Percentiles rank a stretch among this genome's conserved stretches.
phyloP scores from a whole-genome alignment of 192 early-diverging fungal genomes.

The Backusella westeae region DNA sequence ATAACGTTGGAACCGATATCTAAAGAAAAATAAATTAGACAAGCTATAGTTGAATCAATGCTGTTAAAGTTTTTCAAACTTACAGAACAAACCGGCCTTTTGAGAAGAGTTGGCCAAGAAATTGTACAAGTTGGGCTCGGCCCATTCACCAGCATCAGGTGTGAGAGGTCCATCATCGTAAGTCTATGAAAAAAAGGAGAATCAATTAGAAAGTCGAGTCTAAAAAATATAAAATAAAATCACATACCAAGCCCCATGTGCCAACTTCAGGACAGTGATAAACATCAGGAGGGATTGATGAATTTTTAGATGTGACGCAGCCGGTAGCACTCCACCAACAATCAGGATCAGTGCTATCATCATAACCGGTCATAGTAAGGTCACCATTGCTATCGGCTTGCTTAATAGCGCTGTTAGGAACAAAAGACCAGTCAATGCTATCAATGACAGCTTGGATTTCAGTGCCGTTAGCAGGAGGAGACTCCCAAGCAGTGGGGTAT shows the following conservation, averaged over 20 bases:
- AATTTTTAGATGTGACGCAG: slow-evolving; percentile 29
- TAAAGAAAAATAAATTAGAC: slow-evolving; percentile 15
- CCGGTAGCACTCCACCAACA: slow-evolving; percentile 36
- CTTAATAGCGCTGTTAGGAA: slow-evolving; percentile 27
- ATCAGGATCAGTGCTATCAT: slow-evolving; percentile 27
- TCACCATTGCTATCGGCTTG: slow-evolving; percentile 30
- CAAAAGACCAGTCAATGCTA: slow-evolving; percentile 36
- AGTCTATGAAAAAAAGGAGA: not conserved
- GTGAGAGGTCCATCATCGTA: slow-evolving; percentile 40
- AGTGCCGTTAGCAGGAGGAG: slow-evolving; percentile 37
- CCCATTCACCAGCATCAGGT: slow-evolving; percentile 22
- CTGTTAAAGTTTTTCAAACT: slow-evolving; percentile 17
- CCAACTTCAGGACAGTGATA: slow-evolving; percentile 30
- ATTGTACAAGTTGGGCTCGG: slow-evolving; percentile 37
- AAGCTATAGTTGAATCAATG: not conserved
- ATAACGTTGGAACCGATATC: slow-evolving; percentile 43
- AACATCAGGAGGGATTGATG: slow-evolving; percentile 34
- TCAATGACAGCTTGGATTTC: slow-evolving; percentile 29
- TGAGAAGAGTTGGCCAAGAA: slow-evolving; percentile 41
- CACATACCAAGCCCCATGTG: slow-evolving; percentile 23
- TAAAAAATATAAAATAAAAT: slow-evolving; percentile 1
- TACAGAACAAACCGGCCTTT: slow-evolving; percentile 39
- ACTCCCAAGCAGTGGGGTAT: slow-evolving; percentile 36
- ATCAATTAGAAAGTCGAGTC: not conserved
- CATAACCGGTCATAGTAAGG: slow-evolving; percentile 31